Percentiles rank a stretch among this genome's conserved stretches.
Conservation (phyloP, 257 asterid genomes). For the Datura wrightii region DNA sequence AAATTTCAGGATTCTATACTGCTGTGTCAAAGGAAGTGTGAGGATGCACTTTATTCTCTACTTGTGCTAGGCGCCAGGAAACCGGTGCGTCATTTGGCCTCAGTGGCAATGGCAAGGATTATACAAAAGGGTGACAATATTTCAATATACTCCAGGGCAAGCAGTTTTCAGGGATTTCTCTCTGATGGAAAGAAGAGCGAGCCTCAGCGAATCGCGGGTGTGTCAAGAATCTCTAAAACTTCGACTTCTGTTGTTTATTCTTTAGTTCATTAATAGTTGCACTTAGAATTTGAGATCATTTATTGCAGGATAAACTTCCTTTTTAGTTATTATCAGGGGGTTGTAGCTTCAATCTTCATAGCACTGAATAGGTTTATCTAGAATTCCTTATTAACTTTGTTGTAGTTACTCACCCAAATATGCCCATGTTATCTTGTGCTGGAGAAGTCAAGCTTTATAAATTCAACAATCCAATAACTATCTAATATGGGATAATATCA, state of each 20-base stretch:
- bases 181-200: conserved; percentile 89
- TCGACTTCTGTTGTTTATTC: conserved; percentile 12
- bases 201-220: conserved; percentile 91
- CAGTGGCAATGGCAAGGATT: conserved; percentile 91
- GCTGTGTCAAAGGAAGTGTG: conserved; percentile 89
- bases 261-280: not conserved
- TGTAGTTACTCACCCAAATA: not conserved
- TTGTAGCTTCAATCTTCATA: conserved; percentile 3
- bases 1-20: conserved; percentile 76
- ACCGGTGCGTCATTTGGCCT: conserved; percentile 96
- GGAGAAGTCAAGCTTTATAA: not conserved
- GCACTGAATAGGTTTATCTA: not conserved
- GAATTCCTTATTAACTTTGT: conserved; percentile 10
- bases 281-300: not conserved
- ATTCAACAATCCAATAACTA: not conserved
- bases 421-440: conserved; percentile 15
- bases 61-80: conserved; percentile 93
- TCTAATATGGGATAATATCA: not conserved
- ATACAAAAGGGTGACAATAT: conserved; percentile 84
- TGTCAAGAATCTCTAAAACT: conserved; percentile 33
- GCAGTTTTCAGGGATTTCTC: conserved; percentile 96
- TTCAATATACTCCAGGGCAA: conserved; percentile 95
- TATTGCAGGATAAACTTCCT: not conserved
- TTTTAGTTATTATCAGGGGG: conserved; percentile 15
- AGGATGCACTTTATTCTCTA: conserved; percentile 88